Percentiles rank a stretch among this genome's conserved stretches.
phyloP scores from a whole-genome alignment of 768 basidiomycete species.

The Pleurotus eryngii region DNA sequence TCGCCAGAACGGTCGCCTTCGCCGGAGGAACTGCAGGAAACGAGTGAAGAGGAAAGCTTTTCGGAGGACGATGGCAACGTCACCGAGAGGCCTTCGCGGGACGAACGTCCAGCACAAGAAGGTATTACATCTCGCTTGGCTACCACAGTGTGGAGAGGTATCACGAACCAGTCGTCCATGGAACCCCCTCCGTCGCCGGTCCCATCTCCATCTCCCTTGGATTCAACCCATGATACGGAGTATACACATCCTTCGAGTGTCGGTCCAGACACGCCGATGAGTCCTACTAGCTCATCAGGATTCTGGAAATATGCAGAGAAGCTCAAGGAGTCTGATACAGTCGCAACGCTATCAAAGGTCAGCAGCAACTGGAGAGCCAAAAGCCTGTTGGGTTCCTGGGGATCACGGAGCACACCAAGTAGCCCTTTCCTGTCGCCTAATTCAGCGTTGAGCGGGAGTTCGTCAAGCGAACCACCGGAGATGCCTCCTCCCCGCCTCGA shows the following conservation, averaged over 20 bases:
- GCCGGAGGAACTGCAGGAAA: conserved; percentile 24
- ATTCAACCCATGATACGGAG: conserved; percentile 4
- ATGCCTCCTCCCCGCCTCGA: neutral
- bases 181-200: conserved; percentile 48
- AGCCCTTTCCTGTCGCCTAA: conserved; percentile 6
- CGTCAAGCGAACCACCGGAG: neutral
- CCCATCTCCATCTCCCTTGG: conserved; percentile 31
- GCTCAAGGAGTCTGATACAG: conserved; percentile 67
- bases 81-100: conserved; percentile 33
- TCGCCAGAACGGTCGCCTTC: conserved; percentile 31
- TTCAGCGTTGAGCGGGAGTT: conserved; percentile 1
- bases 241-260: conserved; percentile 18
- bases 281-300: conserved; percentile 26
- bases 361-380: conserved; percentile 76
- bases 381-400: conserved; percentile 47
- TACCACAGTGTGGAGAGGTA: conserved; percentile 70
- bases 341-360: conserved; percentile 67
- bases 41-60: conserved; percentile 21
- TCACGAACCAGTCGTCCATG: conserved; percentile 74
- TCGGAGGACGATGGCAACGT: conserved; percentile 38
- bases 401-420: conserved; percentile 12
- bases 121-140: conserved; percentile 53
- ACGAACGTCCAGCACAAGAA: conserved; percentile 16
- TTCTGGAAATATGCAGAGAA: conserved; percentile 75
- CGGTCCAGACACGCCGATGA: neutral